A percentile compares a stretch with the other conserved stretches of the same genome.
Conservation (phyloP, 106 monocot species). For the Apostasia ramifera region DNA sequence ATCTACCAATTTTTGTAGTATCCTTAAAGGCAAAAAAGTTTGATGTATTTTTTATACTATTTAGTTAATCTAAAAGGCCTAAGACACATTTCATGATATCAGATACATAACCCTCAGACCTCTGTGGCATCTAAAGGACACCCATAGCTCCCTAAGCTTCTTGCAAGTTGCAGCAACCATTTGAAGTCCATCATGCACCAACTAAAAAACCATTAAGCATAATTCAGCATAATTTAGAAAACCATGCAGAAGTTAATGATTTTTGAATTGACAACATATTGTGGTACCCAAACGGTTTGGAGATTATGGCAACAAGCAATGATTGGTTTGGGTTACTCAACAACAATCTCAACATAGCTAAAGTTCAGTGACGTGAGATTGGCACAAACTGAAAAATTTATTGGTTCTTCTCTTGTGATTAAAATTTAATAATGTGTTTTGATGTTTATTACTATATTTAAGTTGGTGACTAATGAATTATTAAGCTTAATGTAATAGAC, state of each 20-base stretch:
- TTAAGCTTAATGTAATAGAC: too few relatives aligned
- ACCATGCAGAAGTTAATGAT: background rate
- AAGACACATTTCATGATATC: too few relatives aligned
- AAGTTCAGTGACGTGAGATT: slow-evolving; percentile 45
- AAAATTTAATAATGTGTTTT: too few relatives aligned
- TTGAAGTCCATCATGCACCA: slow-evolving; percentile 51
- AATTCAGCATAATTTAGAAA: background rate
- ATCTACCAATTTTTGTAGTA: too few relatives aligned
- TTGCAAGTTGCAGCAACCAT: slow-evolving; percentile 62
- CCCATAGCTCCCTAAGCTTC: slow-evolving; percentile 53
- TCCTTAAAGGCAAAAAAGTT: too few relatives aligned
- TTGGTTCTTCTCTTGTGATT: too few relatives aligned
- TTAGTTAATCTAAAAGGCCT: too few relatives aligned
- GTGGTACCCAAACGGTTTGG: slow-evolving; percentile 41
- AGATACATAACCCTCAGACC: slow-evolving; percentile 33
- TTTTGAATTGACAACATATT: background rate
- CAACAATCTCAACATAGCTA: slow-evolving; percentile 28
- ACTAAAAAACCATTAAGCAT: slow-evolving; percentile 31
- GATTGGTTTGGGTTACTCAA: slow-evolving; percentile 29
- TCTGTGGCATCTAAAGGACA: slow-evolving; percentile 39
- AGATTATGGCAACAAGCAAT: slow-evolving; percentile 42
- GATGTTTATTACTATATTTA: too few relatives aligned
- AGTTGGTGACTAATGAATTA: too few relatives aligned
- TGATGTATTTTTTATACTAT: too few relatives aligned
- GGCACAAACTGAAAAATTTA: slow-evolving; percentile 30